Conservation (phyloP, 352 stramenopile genomes). For the Phytophthora cajani region DNA sequence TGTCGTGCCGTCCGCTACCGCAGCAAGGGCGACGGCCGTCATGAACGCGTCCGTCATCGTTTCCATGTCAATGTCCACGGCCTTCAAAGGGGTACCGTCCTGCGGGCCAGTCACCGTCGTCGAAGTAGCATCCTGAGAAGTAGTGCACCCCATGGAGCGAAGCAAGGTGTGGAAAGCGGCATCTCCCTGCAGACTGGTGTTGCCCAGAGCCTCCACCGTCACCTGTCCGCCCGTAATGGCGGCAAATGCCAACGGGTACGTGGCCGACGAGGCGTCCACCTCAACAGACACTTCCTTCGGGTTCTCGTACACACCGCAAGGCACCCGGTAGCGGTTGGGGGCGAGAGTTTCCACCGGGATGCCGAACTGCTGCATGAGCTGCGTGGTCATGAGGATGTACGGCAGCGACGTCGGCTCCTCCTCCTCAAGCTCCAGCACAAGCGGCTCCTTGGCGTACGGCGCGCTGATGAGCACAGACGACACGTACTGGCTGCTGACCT, state of each 20-base stretch:
- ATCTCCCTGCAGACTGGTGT: slow-evolving; percentile 95
- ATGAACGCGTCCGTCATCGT: slow-evolving; percentile 99
- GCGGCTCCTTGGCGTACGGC: slow-evolving; percentile 81
- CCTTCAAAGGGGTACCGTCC: slow-evolving; percentile 73
- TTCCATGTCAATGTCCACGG: slow-evolving; percentile 96
- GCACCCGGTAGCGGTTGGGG: slow-evolving; percentile 78
- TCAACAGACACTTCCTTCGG: slow-evolving; percentile 85
- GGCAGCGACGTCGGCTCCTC: slow-evolving; percentile 97
- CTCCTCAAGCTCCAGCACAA: slow-evolving; percentile 93
- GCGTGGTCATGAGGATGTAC: slow-evolving; percentile 95
- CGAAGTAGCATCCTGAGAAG: slow-evolving; percentile 59
- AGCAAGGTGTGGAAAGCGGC: slow-evolving; percentile 93
- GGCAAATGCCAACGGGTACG: slow-evolving; percentile 96
- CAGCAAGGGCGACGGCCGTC: slow-evolving; percentile 95
- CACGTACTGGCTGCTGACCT: slow-evolving; percentile 96
- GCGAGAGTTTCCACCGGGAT: slow-evolving; percentile 92
- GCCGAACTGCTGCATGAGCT: slow-evolving; percentile 98
- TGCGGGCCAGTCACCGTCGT: slow-evolving; percentile 83
- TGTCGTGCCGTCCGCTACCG: slow-evolving; percentile 95
- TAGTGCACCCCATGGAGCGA: slow-evolving; percentile 80
- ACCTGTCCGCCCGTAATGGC: slow-evolving; percentile 96
- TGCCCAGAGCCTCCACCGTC: slow-evolving; percentile 94
- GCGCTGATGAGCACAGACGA: slow-evolving; percentile 96
- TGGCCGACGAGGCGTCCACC: slow-evolving; percentile 96
- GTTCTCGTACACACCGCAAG: slow-evolving; percentile 78